Conservation (phyloP, 768 basidiomycete species). For the Gloeophyllum trabeum region DNA sequence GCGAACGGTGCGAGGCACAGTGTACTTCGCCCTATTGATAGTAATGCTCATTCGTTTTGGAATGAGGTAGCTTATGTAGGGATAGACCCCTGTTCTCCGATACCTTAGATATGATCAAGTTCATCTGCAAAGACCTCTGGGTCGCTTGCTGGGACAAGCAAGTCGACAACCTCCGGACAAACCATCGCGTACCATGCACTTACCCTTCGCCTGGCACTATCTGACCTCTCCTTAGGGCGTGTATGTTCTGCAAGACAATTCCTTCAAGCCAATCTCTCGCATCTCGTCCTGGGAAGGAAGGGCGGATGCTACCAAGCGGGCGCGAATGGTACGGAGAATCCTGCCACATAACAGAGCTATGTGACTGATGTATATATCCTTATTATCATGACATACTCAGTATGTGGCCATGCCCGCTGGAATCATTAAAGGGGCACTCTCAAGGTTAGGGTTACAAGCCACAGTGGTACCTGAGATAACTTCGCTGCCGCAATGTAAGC, state of each 20-base stretch:
- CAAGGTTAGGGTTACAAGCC: conserved; percentile 64
- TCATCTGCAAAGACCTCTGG: conserved; percentile 97
- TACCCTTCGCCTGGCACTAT: neutral
- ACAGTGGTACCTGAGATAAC: conserved; percentile 72
- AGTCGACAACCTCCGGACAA: conserved; percentile 90
- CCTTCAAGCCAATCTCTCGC: conserved; percentile 76
- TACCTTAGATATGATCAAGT: conserved; percentile 86
- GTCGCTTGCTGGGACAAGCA: conserved; percentile 87
- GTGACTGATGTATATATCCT: too few species aligned
- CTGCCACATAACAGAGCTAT: neutral
- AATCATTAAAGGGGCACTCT: conserved; percentile 73
- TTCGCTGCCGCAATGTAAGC: conserved; percentile 76
- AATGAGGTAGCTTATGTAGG: conserved; percentile 49
- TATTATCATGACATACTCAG: conserved; percentile 23
- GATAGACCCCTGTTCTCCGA: conserved; percentile 68
- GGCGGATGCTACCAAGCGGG: conserved; percentile 57
- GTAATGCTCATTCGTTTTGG: neutral
- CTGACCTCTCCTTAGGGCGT: conserved; percentile 49
- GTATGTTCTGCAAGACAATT: conserved; percentile 87
- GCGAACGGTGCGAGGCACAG: conserved; percentile 56
- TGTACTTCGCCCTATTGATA: neutral
- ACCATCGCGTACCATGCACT: conserved; percentile 64
- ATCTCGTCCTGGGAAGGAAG: conserved; percentile 76
- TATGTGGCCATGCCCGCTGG: conserved; percentile 78
- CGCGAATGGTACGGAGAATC: conserved; percentile 46